Conservation (phyloP, 2,329 filamentous ascomycete genomes). For the Tolypocladium inflatum region DNA sequence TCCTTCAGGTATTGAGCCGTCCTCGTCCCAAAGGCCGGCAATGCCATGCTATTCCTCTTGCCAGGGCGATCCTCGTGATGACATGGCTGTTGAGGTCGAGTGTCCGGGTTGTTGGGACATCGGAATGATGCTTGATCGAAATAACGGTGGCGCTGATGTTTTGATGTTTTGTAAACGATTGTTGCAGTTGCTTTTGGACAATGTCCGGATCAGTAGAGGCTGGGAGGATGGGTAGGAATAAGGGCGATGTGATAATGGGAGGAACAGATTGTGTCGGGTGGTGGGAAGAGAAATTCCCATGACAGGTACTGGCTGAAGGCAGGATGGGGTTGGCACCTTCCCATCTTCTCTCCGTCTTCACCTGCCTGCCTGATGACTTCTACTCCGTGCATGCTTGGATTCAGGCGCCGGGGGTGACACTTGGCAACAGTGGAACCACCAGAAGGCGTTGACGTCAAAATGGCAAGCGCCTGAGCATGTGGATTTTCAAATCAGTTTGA, state of each 20-base stretch:
- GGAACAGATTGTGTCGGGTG: background rate
- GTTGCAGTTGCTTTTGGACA: no score
- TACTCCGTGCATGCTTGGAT: background rate
- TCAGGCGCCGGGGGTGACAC: background rate
- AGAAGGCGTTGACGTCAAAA: background rate
- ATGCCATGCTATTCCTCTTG: background rate
- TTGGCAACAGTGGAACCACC: background rate
- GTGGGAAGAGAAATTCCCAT: background rate
- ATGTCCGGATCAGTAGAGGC: no score
- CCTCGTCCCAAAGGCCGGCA: background rate
- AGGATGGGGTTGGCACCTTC: background rate
- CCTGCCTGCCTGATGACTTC: background rate
- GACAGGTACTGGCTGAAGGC: background rate
- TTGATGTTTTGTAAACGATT: no score
- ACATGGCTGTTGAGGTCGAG: background rate
- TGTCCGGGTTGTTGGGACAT: background rate
- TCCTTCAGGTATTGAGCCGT: background rate
- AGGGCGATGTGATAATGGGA: background rate
- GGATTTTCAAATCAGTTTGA: no score
- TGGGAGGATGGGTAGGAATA: background rate
- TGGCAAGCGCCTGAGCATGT: background rate
- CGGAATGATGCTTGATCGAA: background rate
- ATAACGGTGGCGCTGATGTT: background rate
- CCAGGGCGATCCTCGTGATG: background rate
- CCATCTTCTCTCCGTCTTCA: background rate